A percentile compares a stretch with the other conserved stretches of the same genome.
Evolutionary conservation across 1,284 basidiomycete genomes (phyloP).

Genomic region (Fistulina hepatica): DNA sequence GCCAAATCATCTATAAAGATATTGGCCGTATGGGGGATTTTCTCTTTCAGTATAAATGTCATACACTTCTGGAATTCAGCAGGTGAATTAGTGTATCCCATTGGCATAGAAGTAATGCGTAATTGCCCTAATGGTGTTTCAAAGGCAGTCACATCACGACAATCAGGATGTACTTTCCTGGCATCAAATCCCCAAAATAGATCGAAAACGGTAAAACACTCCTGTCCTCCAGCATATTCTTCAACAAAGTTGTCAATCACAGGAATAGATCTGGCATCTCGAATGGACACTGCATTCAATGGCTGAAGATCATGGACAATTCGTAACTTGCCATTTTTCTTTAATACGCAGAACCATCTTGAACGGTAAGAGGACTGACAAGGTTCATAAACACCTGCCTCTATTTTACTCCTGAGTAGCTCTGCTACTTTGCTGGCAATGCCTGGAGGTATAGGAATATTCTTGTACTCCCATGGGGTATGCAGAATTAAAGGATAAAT

Average conservation of each 20-base stretch:
- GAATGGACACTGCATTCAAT: conserved; percentile 22
- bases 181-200: conserved; percentile 25
- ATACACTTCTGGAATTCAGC: conserved; percentile 28
- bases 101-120: conserved; percentile 22
- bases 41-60: conserved; percentile 23
- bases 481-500: conserved; percentile 26
- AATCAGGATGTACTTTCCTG: conserved; percentile 13
- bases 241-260: conserved; percentile 26
- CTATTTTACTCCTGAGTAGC: conserved; percentile 22
- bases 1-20: conserved; percentile 26
- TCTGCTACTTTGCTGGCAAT: conserved; percentile 25
- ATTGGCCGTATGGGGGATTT: conserved; percentile 21
- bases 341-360: conserved; percentile 31
- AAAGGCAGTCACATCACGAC: conserved; percentile 22
- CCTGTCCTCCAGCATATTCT: conserved; percentile 19
- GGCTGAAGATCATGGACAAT: conserved; percentile 24
- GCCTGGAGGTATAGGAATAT: conserved; percentile 29
- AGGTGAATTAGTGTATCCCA: conserved; percentile 27
- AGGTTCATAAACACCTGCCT: conserved; percentile 17
- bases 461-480: conserved; percentile 25
- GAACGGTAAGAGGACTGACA: conserved; percentile 26
- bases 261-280: conserved; percentile 22
- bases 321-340: conserved; percentile 23
- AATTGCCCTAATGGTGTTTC: conserved; percentile 24
- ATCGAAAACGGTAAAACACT: conserved; percentile 23